Evolutionary conservation across 1,139 yeast genomes (phyloP).

Genomic region (Yamadazyma epiphylla): DNA sequence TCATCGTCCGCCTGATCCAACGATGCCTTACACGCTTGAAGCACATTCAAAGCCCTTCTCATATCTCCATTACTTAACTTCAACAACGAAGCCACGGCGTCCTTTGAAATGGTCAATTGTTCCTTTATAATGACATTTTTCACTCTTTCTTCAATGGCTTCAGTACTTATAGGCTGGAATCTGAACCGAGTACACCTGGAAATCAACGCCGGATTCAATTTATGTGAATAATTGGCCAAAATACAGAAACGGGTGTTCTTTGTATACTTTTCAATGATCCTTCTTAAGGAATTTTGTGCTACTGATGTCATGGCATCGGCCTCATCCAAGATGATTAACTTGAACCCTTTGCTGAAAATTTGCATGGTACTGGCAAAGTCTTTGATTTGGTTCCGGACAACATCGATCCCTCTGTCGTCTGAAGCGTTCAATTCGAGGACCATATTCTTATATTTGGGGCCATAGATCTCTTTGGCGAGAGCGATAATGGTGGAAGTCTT

Average conservation of each 20-base stretch:
- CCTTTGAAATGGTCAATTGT: constrained; percentile 49
- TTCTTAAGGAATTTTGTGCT: constrained; percentile 87
- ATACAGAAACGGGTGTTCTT: constrained; percentile 95
- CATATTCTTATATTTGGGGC: constrained; percentile 79
- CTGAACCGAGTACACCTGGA: constrained; percentile 95
- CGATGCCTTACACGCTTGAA: constrained; percentile 91
- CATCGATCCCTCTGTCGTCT: constrained; percentile 85
- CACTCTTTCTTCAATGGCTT: constrained; percentile 66
- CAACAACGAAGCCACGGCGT: constrained; percentile 66
- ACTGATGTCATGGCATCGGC: constrained; percentile 99
- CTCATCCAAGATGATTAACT: constrained; percentile 89
- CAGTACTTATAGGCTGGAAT: constrained; percentile 73
- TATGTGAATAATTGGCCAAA: constrained; percentile 93
- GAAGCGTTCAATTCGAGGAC: constrained; percentile 87
- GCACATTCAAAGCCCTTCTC: constrained; percentile 90
- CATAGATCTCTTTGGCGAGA: constrained; percentile 86
- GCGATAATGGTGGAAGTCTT: constrained; percentile 94
- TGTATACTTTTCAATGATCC: constrained; percentile 91
- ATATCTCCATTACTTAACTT: constrained; percentile 84
- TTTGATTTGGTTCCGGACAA: constrained; percentile 79
- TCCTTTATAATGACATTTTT: constrained; percentile 68
- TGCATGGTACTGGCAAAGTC: constrained; percentile 88
- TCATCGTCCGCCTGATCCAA: constrained; percentile 45
- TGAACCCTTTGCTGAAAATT: constrained; percentile 78
- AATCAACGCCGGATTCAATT: constrained; percentile 87